Evolutionary conservation across 768 basidiomycete genomes (phyloP).

Genomic region (Leccinum variicolor): DNA sequence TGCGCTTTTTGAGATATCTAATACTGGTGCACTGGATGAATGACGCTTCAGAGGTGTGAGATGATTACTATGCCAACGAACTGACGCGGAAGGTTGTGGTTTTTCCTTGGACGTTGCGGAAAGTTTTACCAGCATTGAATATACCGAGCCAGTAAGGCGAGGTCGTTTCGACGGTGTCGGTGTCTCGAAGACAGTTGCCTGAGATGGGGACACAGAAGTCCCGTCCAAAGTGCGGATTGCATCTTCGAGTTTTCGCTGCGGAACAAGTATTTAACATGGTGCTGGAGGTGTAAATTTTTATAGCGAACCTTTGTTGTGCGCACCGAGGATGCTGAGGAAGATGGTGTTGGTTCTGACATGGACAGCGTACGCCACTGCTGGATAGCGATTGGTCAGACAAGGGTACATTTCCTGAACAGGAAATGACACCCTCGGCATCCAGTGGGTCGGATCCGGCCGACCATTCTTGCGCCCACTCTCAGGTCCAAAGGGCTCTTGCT

Average conservation of each 20-base stretch:
- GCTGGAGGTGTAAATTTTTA: background rate
- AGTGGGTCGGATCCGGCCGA: too few relatives aligned
- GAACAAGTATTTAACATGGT: background rate
- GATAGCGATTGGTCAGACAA: background rate
- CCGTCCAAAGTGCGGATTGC: constrained; percentile 70
- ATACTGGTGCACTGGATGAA: constrained; percentile 1
- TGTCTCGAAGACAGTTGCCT: constrained; percentile 25
- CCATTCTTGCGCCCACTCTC: too few relatives aligned
- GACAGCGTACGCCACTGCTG: background rate
- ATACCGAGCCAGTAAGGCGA: constrained; percentile 56
- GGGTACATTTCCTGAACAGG: background rate
- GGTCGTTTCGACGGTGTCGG: constrained; percentile 51
- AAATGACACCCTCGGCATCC: background rate
- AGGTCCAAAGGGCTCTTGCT: too few relatives aligned
- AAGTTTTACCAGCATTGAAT: constrained; percentile 78
- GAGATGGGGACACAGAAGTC: constrained; percentile 45
- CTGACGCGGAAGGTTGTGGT: constrained; percentile 28
- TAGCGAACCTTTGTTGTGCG: constrained; percentile 43
- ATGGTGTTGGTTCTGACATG: constrained; percentile 10
- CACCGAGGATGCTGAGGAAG: constrained; percentile 20
- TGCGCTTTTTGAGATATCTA: constrained; percentile 50
- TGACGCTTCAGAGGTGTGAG: constrained; percentile 1
- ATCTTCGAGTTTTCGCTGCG: constrained; percentile 77
- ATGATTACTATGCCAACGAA: background rate
- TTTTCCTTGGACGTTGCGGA: constrained; percentile 55